Base-by-base conservation (phyloP, 2,329 filamentous ascomycete genomes). In the Penicillium sp. region DNA sequence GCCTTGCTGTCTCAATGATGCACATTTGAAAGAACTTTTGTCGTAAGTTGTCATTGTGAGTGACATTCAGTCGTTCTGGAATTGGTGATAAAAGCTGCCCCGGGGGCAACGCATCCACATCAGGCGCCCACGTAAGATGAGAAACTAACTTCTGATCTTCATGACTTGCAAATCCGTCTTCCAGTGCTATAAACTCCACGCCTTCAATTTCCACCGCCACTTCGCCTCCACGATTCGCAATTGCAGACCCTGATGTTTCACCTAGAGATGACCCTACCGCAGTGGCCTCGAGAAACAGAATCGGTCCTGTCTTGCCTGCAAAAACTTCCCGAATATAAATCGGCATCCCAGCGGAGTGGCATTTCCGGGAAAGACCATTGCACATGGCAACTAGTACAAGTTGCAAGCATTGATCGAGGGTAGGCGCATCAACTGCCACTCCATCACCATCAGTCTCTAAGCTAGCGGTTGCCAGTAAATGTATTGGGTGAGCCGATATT, bases 371-470 rank as follows among this genome's bases (percentile, higher is more conserved):
- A 19, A 59, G 11, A 6, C 58, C 55, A 16, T 57, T 51, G 9
- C 50, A 47, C 26, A 46, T 35, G 1, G 60, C 60, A 21, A 60
- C 52, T 13, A 47, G 50, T 43, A 62, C 39, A 1, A 62, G 54
- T 37, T 62, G 61, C 10, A 62, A 48, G 35, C 55, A 55, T 39
- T 62, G 58, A 23, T 62, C 61, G 31, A 62, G 61, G 16, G 39
- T 43, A 10, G 39, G 21, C 21, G 7, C 11, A 26, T 25, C 21
- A 13, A 25, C 23, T 5, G 21, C 25, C 5, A 5, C 9, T 29
- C 27, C 27, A 29, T 5, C 9, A 10, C 27, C 27, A 10, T 10
- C 27, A 29, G 27, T 29, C 9, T 29, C 27, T 29, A 29, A 29
- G 27, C 27, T 29, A 11, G 42, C 42, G 25, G 14, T 25, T 4